Evolutionary conservation across 2,329 filamentous ascomycete genomes (phyloP).

Genomic region (Fusarium equiseti): DNA sequence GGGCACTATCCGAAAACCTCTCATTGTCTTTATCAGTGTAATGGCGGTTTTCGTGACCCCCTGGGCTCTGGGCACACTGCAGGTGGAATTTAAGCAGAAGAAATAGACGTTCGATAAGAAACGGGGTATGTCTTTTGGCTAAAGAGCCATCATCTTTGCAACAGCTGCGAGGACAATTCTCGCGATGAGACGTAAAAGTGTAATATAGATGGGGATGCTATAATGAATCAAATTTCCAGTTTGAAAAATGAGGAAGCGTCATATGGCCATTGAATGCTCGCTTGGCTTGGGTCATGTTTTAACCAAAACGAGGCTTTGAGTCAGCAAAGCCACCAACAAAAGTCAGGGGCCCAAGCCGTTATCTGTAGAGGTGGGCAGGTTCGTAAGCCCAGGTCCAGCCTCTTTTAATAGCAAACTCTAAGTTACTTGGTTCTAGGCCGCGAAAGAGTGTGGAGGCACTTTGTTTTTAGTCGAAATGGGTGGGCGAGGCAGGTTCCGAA

Average conservation of each 20-base stretch:
- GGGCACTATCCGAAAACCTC: constrained; percentile 84
- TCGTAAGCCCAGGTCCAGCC: constrained; percentile 9
- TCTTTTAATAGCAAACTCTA: constrained; percentile 18
- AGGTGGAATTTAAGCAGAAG: constrained; percentile 78
- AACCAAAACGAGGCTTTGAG: constrained; percentile 20
- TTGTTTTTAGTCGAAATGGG: constrained; percentile 30
- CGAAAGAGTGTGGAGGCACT: constrained; percentile 28
- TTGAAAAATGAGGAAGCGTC: constrained; percentile 4
- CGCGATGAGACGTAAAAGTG: constrained; percentile 43
- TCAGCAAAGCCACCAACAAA: constrained; percentile 29
- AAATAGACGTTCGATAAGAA: constrained; percentile 46
- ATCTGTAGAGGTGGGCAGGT: constrained; percentile 7
- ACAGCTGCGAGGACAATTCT: constrained; percentile 25
- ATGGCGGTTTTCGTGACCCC: constrained; percentile 79
- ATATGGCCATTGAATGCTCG: constrained; percentile 7
- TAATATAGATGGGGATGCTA: constrained; percentile 40
- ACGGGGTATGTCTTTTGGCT: constrained; percentile 18
- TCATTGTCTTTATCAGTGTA: constrained; percentile 81
- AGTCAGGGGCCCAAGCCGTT: constrained; percentile 18
- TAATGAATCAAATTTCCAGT: constrained; percentile 21
- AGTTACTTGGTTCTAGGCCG: constrained; percentile 5
- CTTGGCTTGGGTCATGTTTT: constrained; percentile 24
- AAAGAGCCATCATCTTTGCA: constrained; percentile 15
- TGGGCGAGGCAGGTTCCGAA: constrained; percentile 35
- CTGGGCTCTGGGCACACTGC: constrained; percentile 81